Evolutionary conservation across 2,329 filamentous ascomycete species (phyloP).

Genomic region (Epichloe aotearoae): DNA sequence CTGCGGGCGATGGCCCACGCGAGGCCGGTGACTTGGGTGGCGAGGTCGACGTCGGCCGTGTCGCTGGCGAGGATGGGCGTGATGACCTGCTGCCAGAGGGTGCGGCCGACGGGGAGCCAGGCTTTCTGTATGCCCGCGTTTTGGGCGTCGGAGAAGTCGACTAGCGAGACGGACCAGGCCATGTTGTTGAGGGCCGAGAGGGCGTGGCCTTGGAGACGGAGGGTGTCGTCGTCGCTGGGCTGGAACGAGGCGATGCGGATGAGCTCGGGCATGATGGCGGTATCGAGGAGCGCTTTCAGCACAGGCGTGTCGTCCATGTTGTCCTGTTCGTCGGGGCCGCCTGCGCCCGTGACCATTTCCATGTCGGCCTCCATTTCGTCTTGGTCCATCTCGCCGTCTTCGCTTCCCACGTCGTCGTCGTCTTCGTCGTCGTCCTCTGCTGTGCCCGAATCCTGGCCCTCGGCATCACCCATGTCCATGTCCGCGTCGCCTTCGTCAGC

Average conservation of each 20-base stretch:
- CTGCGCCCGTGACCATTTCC: constrained; percentile 45
- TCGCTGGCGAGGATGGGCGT: constrained; percentile 44
- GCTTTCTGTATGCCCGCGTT: constrained; percentile 37
- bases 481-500: constrained; percentile 26
- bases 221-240: constrained; percentile 26
- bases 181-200: constrained; percentile 53
- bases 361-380: constrained; percentile 51
- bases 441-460: constrained; percentile 23
- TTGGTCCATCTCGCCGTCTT: constrained; percentile 41
- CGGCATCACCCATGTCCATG: constrained; percentile 23
- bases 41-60: constrained; percentile 47
- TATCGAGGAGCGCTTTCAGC: constrained; percentile 28
- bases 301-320: constrained; percentile 40
- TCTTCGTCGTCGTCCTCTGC: constrained; percentile 21
- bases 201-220: constrained; percentile 37
- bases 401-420: constrained; percentile 24
- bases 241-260: constrained; percentile 31
- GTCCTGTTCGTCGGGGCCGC: constrained; percentile 24
- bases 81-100: constrained; percentile 45
- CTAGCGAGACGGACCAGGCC: constrained; percentile 49
- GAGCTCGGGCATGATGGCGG: constrained; percentile 28
- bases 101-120: constrained; percentile 40
- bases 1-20: constrained; percentile 52
- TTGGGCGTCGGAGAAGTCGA: constrained; percentile 43
- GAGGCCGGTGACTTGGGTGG: constrained; percentile 49